Base-by-base conservation (phyloP, 352 stramenopile species). In the Pythium myriotylum region DNA sequence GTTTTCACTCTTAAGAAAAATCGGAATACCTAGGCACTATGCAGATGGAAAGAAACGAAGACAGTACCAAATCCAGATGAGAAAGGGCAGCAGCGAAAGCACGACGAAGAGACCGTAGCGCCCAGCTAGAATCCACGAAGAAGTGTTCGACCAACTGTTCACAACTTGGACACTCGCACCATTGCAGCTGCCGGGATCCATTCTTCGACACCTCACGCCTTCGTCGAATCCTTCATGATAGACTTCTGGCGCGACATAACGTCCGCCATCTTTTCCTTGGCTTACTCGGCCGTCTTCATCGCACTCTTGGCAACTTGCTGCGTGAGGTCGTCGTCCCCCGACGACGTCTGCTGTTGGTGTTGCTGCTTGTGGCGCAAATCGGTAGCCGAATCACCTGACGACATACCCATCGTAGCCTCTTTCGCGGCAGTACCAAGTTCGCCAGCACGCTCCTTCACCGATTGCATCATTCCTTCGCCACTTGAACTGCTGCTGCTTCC, bases 191-290 rank as follows among this genome's bases (percentile, higher is more conserved):
- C 53, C 14, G 46, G 60, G 3, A 59, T 53, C 60, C 47, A 52
- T n/a, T n/a, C 32, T 4, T 49, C 54, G 39, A 50, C 40, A 12
- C 47, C 16, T 65, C 43, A 72, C 32, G 56, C 39, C 58, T 68
- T 68, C 26, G 66, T 69, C 23, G 60, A 35, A 20, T 70, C 60
- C 54, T 73, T 69, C 59, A 69, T 73, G 29, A 66, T 40, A 2
- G 35, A 40, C 60, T 73, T 73, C 24, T 65, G 53, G 23, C 52
- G 43, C n/a, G 65, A 65, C 59, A 59, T 62, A 0, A 53, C 35
- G 47, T 73, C 59, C 19, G 54, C 59, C 65, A 69, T 65, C 46
- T 61, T 69, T 19, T 73, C 65, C 57, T 73, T 66, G 29, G 57
- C 59, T 19, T 69, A 51, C 19, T 65, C 56, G 39, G 54, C 60